Base-by-base conservation (phyloP, 805 yeast genomes). In the Saturnispora galanensis region DNA sequence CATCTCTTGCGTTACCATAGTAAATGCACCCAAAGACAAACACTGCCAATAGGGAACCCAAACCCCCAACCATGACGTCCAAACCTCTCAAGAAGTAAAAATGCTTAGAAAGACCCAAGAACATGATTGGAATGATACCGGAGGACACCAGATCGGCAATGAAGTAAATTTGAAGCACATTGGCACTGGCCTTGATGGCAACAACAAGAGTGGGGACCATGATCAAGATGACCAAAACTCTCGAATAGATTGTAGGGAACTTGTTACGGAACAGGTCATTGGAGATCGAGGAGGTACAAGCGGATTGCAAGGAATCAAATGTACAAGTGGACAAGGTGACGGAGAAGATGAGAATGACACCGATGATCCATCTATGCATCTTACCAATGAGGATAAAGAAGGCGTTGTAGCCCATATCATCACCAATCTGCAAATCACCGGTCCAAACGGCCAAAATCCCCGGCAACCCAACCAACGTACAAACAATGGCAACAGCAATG, bases 381-480 rank as follows among this genome's bases (percentile, higher is more conserved):
- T 77, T 68, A 13, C 77, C 67, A 48, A 89, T 66, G 48, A 89
- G 68, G 50, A 82, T 66, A 66, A 76, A 89, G 53, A 89, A 82
- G 0, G 93, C 84, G 50, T 78, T 74, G 38, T 71, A 70, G 1
- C 93, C 84, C 33, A 73, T 69, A 3, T 64, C 74, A 54, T 75
- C 80, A 37, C 60, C 63, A 21, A 74, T 73, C 8, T 68, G 63
- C 47, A 79, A 59, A 52, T 74, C 76, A 1, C 90, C 90, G 0
- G 89, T 76, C 97, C 97, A 89, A 15, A 86, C 96, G 3, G 95
- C 96, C 40, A 88, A 60, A 50, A 89, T 71, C 10, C 97, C 97
- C 2, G 95, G 76, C 41, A 79, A 68, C 16, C 97, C 97, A 37
- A 82, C 78, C 39, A 87, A 69, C 0, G 84, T 75, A 49, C 81